phyloP scores from a whole-genome alignment of 1,284 basidiomycete species.

The Moesziomyces sp. region DNA sequence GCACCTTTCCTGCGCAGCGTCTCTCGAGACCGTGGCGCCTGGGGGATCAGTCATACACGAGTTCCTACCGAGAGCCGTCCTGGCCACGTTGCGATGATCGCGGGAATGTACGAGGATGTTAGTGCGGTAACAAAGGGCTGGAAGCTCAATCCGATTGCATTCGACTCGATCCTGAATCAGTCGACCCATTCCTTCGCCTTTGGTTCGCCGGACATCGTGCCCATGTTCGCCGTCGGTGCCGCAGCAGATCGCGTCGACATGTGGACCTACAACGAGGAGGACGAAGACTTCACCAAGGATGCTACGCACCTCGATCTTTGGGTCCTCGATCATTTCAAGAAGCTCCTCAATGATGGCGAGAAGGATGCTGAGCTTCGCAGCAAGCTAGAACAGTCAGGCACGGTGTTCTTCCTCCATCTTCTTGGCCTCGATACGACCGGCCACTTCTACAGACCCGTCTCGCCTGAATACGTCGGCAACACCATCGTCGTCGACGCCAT shows the following conservation, averaged over 20 bases:
- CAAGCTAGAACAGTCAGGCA: slow-evolving; percentile 71
- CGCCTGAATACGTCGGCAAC: slow-evolving; percentile 87
- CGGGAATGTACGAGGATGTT: slow-evolving; percentile 92
- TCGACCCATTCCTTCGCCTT: slow-evolving; percentile 83
- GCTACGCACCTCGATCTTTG: slow-evolving; percentile 82
- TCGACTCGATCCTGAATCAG: slow-evolving; percentile 89
- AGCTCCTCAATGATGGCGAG: slow-evolving; percentile 67
- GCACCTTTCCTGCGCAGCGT: slow-evolving; percentile 81
- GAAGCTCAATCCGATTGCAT: slow-evolving; percentile 89
- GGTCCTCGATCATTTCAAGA: slow-evolving; percentile 78
- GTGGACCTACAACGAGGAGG: slow-evolving; percentile 81
- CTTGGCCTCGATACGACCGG: slow-evolving; percentile 88
- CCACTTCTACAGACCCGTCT: slow-evolving; percentile 86
- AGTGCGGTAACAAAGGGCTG: slow-evolving; percentile 88
- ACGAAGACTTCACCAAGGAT: slow-evolving; percentile 74
- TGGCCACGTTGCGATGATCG: slow-evolving; percentile 87
- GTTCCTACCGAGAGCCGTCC: slow-evolving; percentile 90
- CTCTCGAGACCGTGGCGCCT: slow-evolving; percentile 76
- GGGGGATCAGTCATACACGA: slow-evolving; percentile 85
- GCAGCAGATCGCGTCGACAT: slow-evolving; percentile 75
- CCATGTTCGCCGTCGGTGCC: slow-evolving; percentile 85
- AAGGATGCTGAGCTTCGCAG: slow-evolving; percentile 68
- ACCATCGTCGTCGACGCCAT: slow-evolving; percentile 83
- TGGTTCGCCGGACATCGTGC: slow-evolving; percentile 88
- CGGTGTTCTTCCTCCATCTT: slow-evolving; percentile 85